Evolutionary conservation across 2,329 filamentous ascomycete species (phyloP).

Genomic region (Neofusicoccum parvum): DNA sequence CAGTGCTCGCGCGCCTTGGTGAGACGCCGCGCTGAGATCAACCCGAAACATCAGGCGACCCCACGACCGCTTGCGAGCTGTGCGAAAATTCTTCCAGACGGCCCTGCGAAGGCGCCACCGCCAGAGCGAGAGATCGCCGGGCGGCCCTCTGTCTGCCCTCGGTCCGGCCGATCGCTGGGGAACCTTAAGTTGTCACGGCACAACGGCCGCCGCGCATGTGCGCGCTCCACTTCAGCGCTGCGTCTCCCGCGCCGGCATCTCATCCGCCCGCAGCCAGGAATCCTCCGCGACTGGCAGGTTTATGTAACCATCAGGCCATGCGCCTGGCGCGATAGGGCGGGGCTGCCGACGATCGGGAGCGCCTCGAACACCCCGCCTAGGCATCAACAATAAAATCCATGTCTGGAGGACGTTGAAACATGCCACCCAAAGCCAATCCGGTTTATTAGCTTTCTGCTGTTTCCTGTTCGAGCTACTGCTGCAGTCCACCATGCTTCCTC

Average conservation of each 20-base stretch:
- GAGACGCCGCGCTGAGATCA: background rate
- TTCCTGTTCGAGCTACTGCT: background rate
- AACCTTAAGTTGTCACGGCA: background rate
- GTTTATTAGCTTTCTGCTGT: background rate
- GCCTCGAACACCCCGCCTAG: background rate
- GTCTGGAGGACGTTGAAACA: background rate
- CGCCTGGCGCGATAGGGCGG: constrained; percentile 1
- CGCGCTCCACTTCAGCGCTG: too few species aligned
- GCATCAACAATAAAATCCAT: background rate
- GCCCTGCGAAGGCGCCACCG: background rate
- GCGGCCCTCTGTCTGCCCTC: background rate
- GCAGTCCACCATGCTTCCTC: constrained; percentile 2
- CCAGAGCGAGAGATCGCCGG: background rate
- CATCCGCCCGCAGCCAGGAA: background rate
- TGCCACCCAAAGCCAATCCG: background rate
- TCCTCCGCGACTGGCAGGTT: background rate
- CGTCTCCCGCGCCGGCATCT: background rate
- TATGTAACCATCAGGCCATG: background rate
- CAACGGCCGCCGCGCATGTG: background rate
- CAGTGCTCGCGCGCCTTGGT: background rate
- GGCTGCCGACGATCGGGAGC: background rate
- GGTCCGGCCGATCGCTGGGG: constrained; percentile 13
- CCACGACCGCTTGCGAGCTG: background rate
- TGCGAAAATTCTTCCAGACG: background rate
- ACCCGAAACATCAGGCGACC: background rate